phyloP scores from a whole-genome alignment of 2,329 filamentous ascomycete genomes.

The Fusarium phyllophilum region DNA sequence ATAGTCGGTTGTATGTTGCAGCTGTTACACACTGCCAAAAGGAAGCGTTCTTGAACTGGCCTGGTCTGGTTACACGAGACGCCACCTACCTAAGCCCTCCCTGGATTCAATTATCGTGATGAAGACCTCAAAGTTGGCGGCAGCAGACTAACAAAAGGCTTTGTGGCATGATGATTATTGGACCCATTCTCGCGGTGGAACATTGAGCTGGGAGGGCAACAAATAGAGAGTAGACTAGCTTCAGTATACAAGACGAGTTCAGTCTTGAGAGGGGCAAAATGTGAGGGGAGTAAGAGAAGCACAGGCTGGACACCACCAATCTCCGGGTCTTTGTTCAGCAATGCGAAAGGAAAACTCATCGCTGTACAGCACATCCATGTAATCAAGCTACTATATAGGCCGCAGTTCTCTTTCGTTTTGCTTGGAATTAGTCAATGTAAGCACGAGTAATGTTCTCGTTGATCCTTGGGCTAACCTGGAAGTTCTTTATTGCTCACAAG shows the following conservation, averaged over 20 bases:
- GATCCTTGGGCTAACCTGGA: background rate
- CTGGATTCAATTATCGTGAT: accelerated
- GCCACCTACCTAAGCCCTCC: background rate
- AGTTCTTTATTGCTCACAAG: background rate
- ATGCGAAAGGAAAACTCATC: background rate
- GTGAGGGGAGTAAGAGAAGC: accelerated
- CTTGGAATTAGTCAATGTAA: background rate
- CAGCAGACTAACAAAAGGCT: accelerated
- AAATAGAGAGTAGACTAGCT: background rate
- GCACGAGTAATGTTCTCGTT: background rate
- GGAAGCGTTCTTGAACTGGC: background rate
- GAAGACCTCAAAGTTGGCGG: accelerated
- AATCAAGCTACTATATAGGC: accelerated
- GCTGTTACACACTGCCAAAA: background rate
- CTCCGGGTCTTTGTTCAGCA: accelerated
- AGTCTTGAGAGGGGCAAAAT: accelerated
- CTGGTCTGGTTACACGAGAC: background rate
- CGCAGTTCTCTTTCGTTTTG: background rate
- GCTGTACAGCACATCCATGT: background rate
- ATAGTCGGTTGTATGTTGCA: background rate
- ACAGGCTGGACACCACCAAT: accelerated
- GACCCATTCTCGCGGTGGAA: accelerated
- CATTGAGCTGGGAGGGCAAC: background rate
- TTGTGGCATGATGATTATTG: accelerated
- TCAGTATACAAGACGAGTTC: accelerated